A percentile compares a stretch with the other conserved stretches of the same genome.
Conservation (phyloP, 352 stramenopile species). For the Phytophthora pistaciae region DNA sequence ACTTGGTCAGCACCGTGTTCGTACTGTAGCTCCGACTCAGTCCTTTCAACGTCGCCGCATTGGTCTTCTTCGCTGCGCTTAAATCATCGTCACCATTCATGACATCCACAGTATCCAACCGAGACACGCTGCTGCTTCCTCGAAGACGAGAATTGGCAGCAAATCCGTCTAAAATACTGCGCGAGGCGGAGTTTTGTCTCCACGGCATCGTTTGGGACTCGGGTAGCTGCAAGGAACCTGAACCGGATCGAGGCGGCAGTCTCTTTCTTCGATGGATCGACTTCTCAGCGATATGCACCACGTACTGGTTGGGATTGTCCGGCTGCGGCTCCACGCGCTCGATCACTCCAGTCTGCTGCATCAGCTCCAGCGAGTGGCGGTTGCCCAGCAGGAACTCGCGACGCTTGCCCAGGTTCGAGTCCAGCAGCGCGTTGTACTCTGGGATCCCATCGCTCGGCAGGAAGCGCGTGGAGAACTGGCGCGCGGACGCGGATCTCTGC, state of each 20-base stretch:
- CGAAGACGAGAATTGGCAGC: background rate
- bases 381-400: constrained; percentile 77
- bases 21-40: constrained; percentile 29
- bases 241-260: constrained; percentile 35
- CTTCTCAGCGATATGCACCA: constrained; percentile 71
- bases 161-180: constrained; percentile 7
- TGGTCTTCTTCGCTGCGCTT: constrained; percentile 20
- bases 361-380: constrained; percentile 54
- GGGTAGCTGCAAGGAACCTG: constrained; percentile 24
- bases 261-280: constrained; percentile 52
- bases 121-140: constrained; percentile 2
- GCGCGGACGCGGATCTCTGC: constrained; percentile 13
- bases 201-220: constrained; percentile 28
- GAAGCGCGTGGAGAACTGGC: constrained; percentile 71
- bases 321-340: constrained; percentile 54
- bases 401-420: constrained; percentile 65
- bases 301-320: constrained; percentile 72
- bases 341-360: constrained; percentile 76
- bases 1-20: constrained; percentile 16
- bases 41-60: constrained; percentile 31
- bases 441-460: constrained; percentile 72
- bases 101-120: constrained; percentile 1
- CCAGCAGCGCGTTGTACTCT: constrained; percentile 76
- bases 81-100: background rate
- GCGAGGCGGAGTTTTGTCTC: constrained; percentile 19